Conservation (phyloP, 345 rosid species). For the Hypericum androsaemum region DNA sequence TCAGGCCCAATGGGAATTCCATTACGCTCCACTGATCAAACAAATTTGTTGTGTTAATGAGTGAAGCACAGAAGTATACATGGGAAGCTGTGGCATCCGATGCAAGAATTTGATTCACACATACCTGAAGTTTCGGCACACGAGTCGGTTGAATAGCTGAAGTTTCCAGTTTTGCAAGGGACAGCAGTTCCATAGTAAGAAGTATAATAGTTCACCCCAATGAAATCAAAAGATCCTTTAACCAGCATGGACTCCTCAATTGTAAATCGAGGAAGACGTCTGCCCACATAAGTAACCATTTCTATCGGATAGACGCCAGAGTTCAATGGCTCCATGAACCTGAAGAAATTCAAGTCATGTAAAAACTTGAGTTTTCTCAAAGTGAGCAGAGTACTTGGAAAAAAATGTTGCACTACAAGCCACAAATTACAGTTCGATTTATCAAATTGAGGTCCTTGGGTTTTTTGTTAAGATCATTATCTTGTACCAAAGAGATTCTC, state of each 20-base stretch:
- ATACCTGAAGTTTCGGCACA: neutral
- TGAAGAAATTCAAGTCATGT: neutral
- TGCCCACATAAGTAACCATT: conserved; percentile 6
- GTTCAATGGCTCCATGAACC: conserved; percentile 12
- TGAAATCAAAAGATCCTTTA: conserved; percentile 12
- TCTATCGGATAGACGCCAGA: conserved; percentile 14
- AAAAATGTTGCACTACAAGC: too few relatives aligned
- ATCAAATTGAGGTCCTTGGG: too few relatives aligned
- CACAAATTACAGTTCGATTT: too few relatives aligned
- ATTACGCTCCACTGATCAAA: conserved; percentile 21
- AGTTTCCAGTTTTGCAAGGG: neutral
- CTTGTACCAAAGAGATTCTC: too few relatives aligned
- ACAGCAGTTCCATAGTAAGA: conserved; percentile 6
- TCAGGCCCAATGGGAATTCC: conserved; percentile 36
- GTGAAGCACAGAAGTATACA: too few relatives aligned
- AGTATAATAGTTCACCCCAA: conserved; percentile 15
- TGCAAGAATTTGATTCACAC: too few relatives aligned
- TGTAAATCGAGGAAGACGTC: conserved; percentile 12
- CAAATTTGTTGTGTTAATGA: neutral
- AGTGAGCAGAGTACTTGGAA: neutral
- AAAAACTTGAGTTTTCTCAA: neutral
- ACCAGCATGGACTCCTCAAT: conserved; percentile 3
- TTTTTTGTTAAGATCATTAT: too few relatives aligned
- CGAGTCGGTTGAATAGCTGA: neutral
- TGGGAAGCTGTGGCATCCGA: too few relatives aligned